phyloP scores from a whole-genome alignment of 495 filamentous ascomycete species.

The Patellaria atrata region DNA sequence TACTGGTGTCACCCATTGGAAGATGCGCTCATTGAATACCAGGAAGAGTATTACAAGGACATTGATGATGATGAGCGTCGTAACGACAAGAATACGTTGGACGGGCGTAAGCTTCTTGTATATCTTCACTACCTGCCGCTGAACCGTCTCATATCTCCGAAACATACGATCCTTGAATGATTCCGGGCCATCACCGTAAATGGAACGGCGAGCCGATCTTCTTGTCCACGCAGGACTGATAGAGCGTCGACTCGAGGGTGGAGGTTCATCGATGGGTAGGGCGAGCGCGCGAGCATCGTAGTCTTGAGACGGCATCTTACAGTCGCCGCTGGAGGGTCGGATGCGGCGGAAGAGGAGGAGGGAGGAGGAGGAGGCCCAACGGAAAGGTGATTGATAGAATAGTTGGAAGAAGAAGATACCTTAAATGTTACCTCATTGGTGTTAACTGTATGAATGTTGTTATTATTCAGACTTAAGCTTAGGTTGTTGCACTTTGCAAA shows the following conservation, averaged over 20 bases:
- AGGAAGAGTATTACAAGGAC: constrained; percentile 51
- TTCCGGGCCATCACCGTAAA: constrained; percentile 15
- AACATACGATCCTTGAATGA: constrained; percentile 34
- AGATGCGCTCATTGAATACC: constrained; percentile 62
- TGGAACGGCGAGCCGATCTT: constrained; percentile 26
- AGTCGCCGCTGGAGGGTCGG: not conserved
- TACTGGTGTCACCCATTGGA: constrained; percentile 51
- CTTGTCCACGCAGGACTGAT: constrained; percentile 28
- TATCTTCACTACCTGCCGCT: constrained; percentile 24
- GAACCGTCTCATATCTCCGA: constrained; percentile 29
- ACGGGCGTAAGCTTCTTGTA: constrained; percentile 42
- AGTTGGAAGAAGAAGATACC: no score
- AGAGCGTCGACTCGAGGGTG: constrained; percentile 17
- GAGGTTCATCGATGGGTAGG: constrained; percentile 35
- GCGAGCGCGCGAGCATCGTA: constrained; percentile 45
- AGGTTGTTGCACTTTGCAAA: no score
- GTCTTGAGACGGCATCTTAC: constrained; percentile 17
- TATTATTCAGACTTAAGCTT: no score
- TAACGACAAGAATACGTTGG: constrained; percentile 44
- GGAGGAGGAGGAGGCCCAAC: not conserved
- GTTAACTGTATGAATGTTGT: no score
- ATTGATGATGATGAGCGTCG: constrained; percentile 34
- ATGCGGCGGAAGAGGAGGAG: constrained; percentile 2
- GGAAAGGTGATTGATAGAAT: no score
- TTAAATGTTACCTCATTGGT: no score